phyloP scores from a whole-genome alignment of 768 basidiomycete genomes.

The Hemileccinum rubropunctum region DNA sequence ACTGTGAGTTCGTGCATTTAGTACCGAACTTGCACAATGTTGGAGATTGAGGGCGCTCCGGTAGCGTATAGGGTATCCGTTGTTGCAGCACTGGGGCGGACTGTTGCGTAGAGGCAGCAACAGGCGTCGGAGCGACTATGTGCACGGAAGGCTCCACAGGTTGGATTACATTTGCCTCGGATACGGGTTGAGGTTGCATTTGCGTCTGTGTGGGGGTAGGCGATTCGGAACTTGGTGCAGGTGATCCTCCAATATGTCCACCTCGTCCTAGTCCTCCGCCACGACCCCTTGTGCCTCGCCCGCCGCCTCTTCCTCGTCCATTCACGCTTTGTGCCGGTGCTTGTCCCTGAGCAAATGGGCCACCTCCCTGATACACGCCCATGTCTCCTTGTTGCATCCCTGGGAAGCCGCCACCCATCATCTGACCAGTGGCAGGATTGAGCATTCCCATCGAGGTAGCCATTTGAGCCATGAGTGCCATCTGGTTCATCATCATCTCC shows the following conservation, averaged over 20 bases:
- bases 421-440: conserved; percentile 55
- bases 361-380: conserved; percentile 42
- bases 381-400: conserved; percentile 56
- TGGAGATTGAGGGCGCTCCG: conserved; percentile 82
- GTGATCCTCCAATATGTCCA: conserved; percentile 31
- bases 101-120: conserved; percentile 23
- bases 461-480: conserved; percentile 94
- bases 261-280: conserved; percentile 46
- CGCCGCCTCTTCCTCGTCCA: conserved; percentile 44
- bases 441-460: conserved; percentile 80
- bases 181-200: conserved; percentile 14
- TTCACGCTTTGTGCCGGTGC: conserved; percentile 18
- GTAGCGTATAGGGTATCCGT: conserved; percentile 52
- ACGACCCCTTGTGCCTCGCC: conserved; percentile 44
- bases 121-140: conserved; percentile 26
- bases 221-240: conserved; percentile 19
- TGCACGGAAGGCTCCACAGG: conserved; percentile 10
- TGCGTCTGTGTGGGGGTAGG: conserved; percentile 19
- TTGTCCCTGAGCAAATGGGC: conserved; percentile 22
- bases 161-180: conserved; percentile 14
- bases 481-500: conserved; percentile 89
- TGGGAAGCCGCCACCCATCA: conserved; percentile 53
- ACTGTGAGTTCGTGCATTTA: conserved; percentile 88
- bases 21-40: conserved; percentile 91
- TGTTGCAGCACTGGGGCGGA: conserved; percentile 23